These are phyloP conservation scores for Ceriops zippeliana DNA, from an alignment of 345 rosid genomes.

Conservation along the genomic window DNA sequence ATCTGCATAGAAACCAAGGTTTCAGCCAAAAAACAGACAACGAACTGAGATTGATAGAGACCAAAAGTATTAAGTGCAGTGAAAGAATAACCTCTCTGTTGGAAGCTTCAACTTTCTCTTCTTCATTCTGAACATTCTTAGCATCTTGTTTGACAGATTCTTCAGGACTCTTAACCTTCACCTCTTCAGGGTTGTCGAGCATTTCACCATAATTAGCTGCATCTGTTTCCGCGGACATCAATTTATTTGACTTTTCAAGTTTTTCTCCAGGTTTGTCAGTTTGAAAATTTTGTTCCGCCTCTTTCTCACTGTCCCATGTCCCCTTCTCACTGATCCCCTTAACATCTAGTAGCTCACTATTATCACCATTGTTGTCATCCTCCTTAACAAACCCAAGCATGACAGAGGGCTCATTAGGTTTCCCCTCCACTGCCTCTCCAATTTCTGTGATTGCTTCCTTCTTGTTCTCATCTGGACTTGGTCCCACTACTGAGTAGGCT, in stretches of 20 bases:
- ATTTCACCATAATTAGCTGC: not conserved
- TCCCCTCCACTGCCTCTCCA: not conserved
- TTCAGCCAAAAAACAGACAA: slow-evolving; percentile 8
- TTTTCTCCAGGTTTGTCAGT: slow-evolving; percentile 3
- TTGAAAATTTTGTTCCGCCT: not conserved
- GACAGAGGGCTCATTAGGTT: slow-evolving; percentile 10
- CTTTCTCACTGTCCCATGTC: slow-evolving; percentile 1
- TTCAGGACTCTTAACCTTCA: not conserved
- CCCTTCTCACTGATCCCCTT: slow-evolving; percentile 3
- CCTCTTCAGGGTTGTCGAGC: not conserved
- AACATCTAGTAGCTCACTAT: not conserved
- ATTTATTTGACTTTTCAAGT: not conserved
- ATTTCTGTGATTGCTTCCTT: slow-evolving; percentile 12
- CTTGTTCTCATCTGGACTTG: slow-evolving; percentile 16
- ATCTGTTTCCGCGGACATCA: not conserved
- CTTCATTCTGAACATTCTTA: slow-evolving; percentile 5
- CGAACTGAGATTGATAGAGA: not conserved
- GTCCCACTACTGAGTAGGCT: slow-evolving; percentile 9
- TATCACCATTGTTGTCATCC: not conserved
- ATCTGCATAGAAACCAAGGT: slow-evolving; percentile 13
- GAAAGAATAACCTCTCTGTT: slow-evolving; percentile 7
- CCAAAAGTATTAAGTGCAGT: not conserved
- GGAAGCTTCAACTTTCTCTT: slow-evolving; percentile 1
- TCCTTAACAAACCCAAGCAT: not conserved
- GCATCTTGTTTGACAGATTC: not conserved